Evolutionary conservation across 1,139 yeast genomes (phyloP), one percentile per base, ranked within the genome.

Genomic region (Saccharomyces hybrid): DNA sequence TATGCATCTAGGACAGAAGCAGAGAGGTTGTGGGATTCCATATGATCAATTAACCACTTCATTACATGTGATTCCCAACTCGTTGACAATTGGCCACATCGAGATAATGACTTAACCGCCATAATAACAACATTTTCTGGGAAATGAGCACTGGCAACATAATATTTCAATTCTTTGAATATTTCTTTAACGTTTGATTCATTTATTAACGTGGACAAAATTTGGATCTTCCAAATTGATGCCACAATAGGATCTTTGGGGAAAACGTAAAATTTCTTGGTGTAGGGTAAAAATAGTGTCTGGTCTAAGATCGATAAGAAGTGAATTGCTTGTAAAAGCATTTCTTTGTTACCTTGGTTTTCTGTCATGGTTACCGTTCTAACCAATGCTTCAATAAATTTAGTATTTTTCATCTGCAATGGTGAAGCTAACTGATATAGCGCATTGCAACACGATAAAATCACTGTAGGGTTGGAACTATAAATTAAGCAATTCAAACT

Each of bases 81-180:
- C 23, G 55, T 64, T 31, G 68, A 71, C 47, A 62, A 65, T 59
- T 66, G 83, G 62, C 80, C 88, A 72, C 77, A 79, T 42, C 65
- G 74, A 51, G 71, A 90, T 74, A 71, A 80, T 0, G 88, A 79
- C 53, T 78, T 79, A 25, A 88, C 78, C 0, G 91, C 78, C 50
- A 78, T 81, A 14, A 76, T 73, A 3, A 84, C 76, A 4, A 83
- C 69, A 3, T 58, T 57, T 20, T 38, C 44, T 9, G 72, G 64
- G 23, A 73, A 66, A 1, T 67, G 61, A 2, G 77, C 70, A 23
- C 74, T 65, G n/a, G 76, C 70, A 0, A 88, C 82, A 59, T 83
- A 80, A 65, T 82, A 82, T 61, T 85, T 85, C 46, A 91, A 73
- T 67, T 90, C 96, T 28, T 77, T 75, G n/a, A 86, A 71, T 14